Percentiles rank a stretch among this genome's conserved stretches.
phyloP scores from a whole-genome alignment of 345 rosid genomes.

The Schrenkiella parvula region DNA sequence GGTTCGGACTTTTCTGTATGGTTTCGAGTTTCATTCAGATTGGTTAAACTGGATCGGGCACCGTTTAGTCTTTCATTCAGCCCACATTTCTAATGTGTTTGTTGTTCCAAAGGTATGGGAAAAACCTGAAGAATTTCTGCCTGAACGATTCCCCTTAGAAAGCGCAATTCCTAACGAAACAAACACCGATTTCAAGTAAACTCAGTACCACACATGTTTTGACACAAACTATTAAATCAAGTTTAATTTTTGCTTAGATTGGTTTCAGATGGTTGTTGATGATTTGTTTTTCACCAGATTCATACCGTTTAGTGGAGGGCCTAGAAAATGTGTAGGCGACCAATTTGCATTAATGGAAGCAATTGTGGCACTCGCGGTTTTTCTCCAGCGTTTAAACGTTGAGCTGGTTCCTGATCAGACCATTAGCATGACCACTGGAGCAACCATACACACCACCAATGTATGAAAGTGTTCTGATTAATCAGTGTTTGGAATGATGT shows the following conservation, averaged over 20 bases:
- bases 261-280: neutral
- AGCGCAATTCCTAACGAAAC: conserved; percentile 85
- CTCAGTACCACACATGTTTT: neutral
- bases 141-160: conserved; percentile 76
- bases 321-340: conserved; percentile 94
- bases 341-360: conserved; percentile 94
- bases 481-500: neutral
- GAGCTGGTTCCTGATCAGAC: conserved; percentile 84
- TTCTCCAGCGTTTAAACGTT: conserved; percentile 66
- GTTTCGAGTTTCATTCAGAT: neutral
- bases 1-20: neutral
- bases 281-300: conserved; percentile 41
- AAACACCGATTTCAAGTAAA: conserved; percentile 85
- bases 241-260: neutral
- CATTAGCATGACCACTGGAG: conserved; percentile 93
- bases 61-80: too few relatives aligned
- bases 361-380: conserved; percentile 71
- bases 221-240: neutral
- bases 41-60: neutral
- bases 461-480: conserved; percentile 29
- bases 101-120: conserved; percentile 77
- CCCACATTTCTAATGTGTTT: neutral
- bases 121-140: conserved; percentile 81
- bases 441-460: conserved; percentile 85
- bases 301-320: conserved; percentile 96